These are phyloP conservation scores for Mycena vitilis DNA, from an alignment of 768 basidiomycete species.

Conservation along the genomic window DNA sequence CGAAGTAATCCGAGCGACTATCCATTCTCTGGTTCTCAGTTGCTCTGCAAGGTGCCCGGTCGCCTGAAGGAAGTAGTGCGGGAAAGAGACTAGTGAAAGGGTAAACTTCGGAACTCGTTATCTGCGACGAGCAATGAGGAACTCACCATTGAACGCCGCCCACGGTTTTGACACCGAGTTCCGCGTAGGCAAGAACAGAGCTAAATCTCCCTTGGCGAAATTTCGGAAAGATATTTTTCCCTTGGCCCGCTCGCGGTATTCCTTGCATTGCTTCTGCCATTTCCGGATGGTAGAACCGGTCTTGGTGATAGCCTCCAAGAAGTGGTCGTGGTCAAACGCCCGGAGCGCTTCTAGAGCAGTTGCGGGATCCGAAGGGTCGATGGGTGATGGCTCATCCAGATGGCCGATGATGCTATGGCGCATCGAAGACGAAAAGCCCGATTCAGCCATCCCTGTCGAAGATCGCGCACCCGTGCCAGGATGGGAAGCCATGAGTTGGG, in stretches of 20 bases:
- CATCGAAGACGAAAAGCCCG: conserved; percentile 59
- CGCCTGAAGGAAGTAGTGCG: conserved; percentile 96
- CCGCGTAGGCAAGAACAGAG: conserved; percentile 94
- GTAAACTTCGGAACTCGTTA: conserved; percentile 50
- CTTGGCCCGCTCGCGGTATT: conserved; percentile 94
- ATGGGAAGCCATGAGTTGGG: conserved; percentile 67
- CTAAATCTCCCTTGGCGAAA: conserved; percentile 94
- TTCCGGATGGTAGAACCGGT: conserved; percentile 90
- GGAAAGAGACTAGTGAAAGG: conserved; percentile 82
- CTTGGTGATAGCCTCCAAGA: conserved; percentile 85
- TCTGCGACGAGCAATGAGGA: conserved; percentile 11
- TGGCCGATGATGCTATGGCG: conserved; percentile 67
- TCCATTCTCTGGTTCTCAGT: conserved; percentile 92
- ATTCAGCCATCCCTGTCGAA: conserved; percentile 58
- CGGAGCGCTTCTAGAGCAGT: conserved; percentile 76
- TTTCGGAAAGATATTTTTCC: conserved; percentile 97
- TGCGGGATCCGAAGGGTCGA: conserved; percentile 82
- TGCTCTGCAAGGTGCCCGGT: conserved; percentile 89
- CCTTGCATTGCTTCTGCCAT: conserved; percentile 98
- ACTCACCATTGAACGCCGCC: conserved; percentile 97
- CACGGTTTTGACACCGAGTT: conserved; percentile 95
- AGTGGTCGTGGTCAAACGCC: conserved; percentile 85
- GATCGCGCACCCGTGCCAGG: conserved; percentile 60
- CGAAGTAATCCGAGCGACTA: conserved; percentile 91
- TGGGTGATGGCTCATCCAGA: conserved; percentile 74